These are phyloP conservation scores for Sutorius eximius DNA, from an alignment of 1,284 basidiomycete genomes.

Conservation along the genomic window DNA sequence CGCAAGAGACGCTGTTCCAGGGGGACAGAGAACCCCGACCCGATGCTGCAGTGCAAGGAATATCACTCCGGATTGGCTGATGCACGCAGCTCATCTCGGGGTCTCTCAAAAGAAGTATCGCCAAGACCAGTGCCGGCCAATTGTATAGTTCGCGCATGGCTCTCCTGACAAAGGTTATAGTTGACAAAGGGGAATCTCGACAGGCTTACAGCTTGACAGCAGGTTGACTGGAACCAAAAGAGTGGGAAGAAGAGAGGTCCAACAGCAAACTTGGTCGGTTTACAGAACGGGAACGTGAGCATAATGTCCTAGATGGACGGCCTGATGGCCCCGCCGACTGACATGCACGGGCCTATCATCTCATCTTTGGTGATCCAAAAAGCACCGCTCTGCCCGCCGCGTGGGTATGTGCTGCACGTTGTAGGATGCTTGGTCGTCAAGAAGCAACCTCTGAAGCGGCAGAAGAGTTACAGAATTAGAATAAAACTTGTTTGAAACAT, in stretches of 20 bases:
- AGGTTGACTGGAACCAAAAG: background rate
- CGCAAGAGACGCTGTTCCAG: background rate
- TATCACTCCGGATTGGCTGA: background rate
- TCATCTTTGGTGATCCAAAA: background rate
- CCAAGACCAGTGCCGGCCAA: constrained; percentile 10
- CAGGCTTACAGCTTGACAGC: background rate
- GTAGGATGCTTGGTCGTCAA: background rate
- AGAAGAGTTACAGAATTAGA: no score
- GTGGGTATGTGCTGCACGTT: background rate
- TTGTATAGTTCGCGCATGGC: background rate
- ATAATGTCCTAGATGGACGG: background rate
- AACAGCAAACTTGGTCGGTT: background rate
- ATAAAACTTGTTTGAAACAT: no score
- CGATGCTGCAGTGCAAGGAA: background rate
- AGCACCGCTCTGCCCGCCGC: background rate
- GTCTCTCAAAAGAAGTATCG: background rate
- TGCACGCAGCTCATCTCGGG: background rate
- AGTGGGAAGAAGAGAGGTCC: background rate
- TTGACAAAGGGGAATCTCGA: background rate
- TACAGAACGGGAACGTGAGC: background rate
- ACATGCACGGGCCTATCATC: constrained; percentile 1
- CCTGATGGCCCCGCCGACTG: background rate
- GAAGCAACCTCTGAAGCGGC: no score
- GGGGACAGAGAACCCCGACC: background rate
- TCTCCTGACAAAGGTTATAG: background rate